These are phyloP conservation scores for Corylus heterophylla DNA, from an alignment of 306 rosid species.

Conservation along the genomic window DNA sequence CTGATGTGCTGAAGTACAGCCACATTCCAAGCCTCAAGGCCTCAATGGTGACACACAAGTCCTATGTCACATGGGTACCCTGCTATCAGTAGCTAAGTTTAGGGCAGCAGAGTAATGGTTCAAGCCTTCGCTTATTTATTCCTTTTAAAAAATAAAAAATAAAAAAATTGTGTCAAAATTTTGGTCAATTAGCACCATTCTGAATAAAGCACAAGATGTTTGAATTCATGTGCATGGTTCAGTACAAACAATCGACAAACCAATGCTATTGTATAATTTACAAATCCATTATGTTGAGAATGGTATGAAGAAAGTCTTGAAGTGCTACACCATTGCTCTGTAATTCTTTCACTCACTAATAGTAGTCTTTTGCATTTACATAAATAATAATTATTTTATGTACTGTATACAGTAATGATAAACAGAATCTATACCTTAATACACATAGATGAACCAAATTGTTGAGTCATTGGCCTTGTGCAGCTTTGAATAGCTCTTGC, in stretches of 20 bases:
- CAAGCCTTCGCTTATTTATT: not conserved
- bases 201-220: not conserved
- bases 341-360: not conserved
- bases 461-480: constrained; percentile 24
- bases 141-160: too few species aligned
- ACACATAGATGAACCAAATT: not conserved
- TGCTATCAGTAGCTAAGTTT: not conserved
- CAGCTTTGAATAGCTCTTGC: constrained; percentile 66
- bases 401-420: not conserved
- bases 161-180: not conserved
- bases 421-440: not conserved
- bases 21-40: not conserved
- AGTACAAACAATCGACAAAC: too few species aligned
- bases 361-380: not conserved
- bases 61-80: not conserved
- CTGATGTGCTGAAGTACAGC: not conserved
- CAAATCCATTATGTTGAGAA: too few species aligned
- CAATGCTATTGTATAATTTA: not conserved
- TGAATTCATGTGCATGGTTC: not conserved
- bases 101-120: not conserved
- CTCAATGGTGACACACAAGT: not conserved
- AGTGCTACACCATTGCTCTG: not conserved
- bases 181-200: not conserved
- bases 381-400: constrained; percentile 1
- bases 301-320: not conserved